Percentiles rank a stretch among this genome's conserved stretches.
Evolutionary conservation across 345 rosid species (phyloP).

Genomic region (Streptanthus diversifolius): DNA sequence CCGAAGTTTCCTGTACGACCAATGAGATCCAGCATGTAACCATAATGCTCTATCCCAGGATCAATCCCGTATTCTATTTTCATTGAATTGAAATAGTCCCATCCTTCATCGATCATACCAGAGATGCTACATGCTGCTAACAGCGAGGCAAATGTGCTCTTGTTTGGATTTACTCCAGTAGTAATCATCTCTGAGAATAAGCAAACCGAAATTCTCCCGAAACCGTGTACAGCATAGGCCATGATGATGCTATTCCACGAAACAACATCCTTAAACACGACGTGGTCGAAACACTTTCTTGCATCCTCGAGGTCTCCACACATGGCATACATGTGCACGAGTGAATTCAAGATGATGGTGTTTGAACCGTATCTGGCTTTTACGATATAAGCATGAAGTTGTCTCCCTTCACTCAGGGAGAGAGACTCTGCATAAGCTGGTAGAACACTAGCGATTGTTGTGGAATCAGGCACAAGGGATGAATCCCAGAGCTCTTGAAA

Average conservation of each 20-base stretch:
- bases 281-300: conserved; percentile 44
- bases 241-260: conserved; percentile 79
- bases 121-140: conserved; percentile 67
- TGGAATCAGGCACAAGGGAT: conserved; percentile 48
- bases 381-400: conserved; percentile 48
- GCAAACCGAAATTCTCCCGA: conserved; percentile 44
- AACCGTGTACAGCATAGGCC: conserved; percentile 70
- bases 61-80: conserved; percentile 53
- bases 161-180: conserved; percentile 50
- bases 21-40: conserved; percentile 73
- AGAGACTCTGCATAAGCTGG: conserved; percentile 68
- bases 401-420: conserved; percentile 47
- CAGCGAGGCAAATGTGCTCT: conserved; percentile 63
- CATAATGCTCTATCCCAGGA: conserved; percentile 70
- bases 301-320: conserved; percentile 68
- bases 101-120: conserved; percentile 70
- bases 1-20: conserved; percentile 58
- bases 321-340: conserved; percentile 62
- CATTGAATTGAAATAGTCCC: conserved; percentile 61
- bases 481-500: conserved; percentile 45
- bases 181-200: conserved; percentile 53
- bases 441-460: conserved; percentile 54
- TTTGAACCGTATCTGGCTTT: conserved; percentile 42
- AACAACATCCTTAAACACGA: conserved; percentile 47
- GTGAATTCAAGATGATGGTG: conserved; percentile 54